Evolutionary conservation across 768 basidiomycete genomes (phyloP).

Genomic region (Trametopsis cervina): DNA sequence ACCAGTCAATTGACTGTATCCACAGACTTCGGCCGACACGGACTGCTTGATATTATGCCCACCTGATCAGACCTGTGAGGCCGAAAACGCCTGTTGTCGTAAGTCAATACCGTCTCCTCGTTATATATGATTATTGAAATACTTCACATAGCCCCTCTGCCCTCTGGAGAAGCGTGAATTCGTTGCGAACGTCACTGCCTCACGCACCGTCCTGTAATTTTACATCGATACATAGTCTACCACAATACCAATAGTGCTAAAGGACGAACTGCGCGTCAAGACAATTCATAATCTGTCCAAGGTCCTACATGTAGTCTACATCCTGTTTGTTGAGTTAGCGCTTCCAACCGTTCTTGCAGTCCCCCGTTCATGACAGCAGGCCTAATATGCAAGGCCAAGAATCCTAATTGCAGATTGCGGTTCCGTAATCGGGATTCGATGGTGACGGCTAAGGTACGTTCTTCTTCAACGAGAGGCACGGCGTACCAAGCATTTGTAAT

Average conservation of each 20-base stretch:
- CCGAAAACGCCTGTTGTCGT: constrained; percentile 78
- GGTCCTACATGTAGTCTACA: constrained; percentile 22
- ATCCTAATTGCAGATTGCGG: constrained; percentile 6
- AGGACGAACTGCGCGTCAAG: too few species aligned
- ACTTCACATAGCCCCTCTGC: constrained; percentile 35
- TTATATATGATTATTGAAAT: too few species aligned
- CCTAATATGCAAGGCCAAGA: constrained; percentile 15
- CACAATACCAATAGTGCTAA: too few species aligned
- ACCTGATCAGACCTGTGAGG: constrained; percentile 55
- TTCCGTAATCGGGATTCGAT: constrained; percentile 19
- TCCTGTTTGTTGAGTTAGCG: constrained; percentile 19
- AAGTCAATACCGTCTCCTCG: too few species aligned
- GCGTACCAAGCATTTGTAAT: constrained; percentile 30
- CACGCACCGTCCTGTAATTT: too few species aligned
- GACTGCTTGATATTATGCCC: constrained; percentile 72
- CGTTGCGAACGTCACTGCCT: too few species aligned
- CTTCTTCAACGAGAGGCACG: constrained; percentile 24
- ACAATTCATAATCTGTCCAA: constrained; percentile 22
- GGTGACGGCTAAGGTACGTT: constrained; percentile 24
- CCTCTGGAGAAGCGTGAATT: constrained; percentile 34
- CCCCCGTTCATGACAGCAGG: constrained; percentile 12
- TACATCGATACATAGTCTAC: too few species aligned
- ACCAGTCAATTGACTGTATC: not conserved
- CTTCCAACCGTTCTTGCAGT: constrained; percentile 19
- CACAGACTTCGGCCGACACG: constrained; percentile 44